Base-by-base conservation (phyloP, 129 eudicot species). In the Escallonia rubra region DNA sequence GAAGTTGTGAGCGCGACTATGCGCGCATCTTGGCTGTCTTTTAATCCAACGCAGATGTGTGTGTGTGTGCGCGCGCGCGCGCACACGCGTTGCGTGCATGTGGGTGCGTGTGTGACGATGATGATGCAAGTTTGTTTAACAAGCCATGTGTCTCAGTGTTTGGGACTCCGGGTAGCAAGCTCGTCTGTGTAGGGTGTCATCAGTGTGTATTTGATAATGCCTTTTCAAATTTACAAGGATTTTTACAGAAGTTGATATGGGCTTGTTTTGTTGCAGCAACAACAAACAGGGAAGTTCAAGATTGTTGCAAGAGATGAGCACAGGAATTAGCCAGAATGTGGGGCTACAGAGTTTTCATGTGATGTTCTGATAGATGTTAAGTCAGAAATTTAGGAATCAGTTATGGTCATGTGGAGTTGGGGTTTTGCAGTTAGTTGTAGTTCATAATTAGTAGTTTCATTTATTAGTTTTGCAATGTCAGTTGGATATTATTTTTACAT, bases 241-340 rank as follows among this genome's bases (percentile, higher is more conserved):
- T 23, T 23, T 23, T 23, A 23, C 34, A 23, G 34, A 23, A 23
- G 34, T 23, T 74, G 59, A 16, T 59, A 68, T 41, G 10, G 71
- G 3, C 46, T 74, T 39, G 72, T 76, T 62, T 72, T 74, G 48
- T 78, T 91, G 83, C 90, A 91, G 97, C 97, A 88, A 85, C 94
- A 86, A 75, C 76, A 73, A 69, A 85, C 96, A 39, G 97, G 97
- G 79, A 91, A 85, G 76, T 91, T 68, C 96, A 91, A 81, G 90
- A 87, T 91, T 72, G 96, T 87, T 71, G 90, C 96, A 43, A 87
- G 90, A 70, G 82, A 75, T 38, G 86, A 82, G 73, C 41, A 72
- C 13, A 43, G 65, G 57, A 60, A 73, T 39, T 76, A 57, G 71
- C 56, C 76, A 58, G 53, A 41, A 38, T 46, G n/a, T 10, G 44